Percentiles rank a stretch among this genome's conserved stretches.
Conservation (phyloP, 106 monocot species). For the Dendrobium chrysotoxum region DNA sequence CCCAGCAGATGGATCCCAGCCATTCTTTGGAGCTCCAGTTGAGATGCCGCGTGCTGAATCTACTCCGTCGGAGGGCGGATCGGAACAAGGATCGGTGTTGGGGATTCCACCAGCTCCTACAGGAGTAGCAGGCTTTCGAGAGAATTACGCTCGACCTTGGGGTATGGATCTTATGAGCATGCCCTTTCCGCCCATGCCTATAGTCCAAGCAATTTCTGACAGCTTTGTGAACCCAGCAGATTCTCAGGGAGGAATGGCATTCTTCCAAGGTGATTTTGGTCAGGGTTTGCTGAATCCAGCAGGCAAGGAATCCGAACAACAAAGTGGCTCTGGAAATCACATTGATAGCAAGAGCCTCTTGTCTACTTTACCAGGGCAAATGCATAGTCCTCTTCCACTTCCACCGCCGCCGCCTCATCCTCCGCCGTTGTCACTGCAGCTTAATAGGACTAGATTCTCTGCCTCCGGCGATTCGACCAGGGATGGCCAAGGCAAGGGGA, state of each 20-base stretch:
- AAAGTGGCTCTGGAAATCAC: constrained; percentile 18
- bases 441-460: constrained; percentile 2
- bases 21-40: constrained; percentile 24
- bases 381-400: constrained; percentile 21
- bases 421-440: constrained; percentile 8
- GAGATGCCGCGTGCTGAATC: constrained; percentile 32
- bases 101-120: constrained; percentile 37
- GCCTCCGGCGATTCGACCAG: background rate
- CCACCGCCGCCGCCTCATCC: constrained; percentile 39
- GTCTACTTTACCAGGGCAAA: constrained; percentile 13
- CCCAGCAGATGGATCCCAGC: constrained; percentile 45
- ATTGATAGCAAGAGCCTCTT: constrained; percentile 12
- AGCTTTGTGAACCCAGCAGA: constrained; percentile 29
- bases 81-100: constrained; percentile 48
- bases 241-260: constrained; percentile 25
- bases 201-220: constrained; percentile 42
- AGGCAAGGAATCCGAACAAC: constrained; percentile 34
- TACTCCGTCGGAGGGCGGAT: constrained; percentile 19
- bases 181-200: constrained; percentile 29
- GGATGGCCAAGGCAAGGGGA: background rate
- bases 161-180: constrained; percentile 37
- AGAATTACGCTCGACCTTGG: constrained; percentile 40
- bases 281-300: constrained; percentile 20
- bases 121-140: constrained; percentile 24
- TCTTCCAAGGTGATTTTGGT: constrained; percentile 42